Evolutionary conservation across 495 filamentous ascomycete genomes (phyloP), one percentile per base, ranked within the genome.

Genomic region (Podospora tetraspora): DNA sequence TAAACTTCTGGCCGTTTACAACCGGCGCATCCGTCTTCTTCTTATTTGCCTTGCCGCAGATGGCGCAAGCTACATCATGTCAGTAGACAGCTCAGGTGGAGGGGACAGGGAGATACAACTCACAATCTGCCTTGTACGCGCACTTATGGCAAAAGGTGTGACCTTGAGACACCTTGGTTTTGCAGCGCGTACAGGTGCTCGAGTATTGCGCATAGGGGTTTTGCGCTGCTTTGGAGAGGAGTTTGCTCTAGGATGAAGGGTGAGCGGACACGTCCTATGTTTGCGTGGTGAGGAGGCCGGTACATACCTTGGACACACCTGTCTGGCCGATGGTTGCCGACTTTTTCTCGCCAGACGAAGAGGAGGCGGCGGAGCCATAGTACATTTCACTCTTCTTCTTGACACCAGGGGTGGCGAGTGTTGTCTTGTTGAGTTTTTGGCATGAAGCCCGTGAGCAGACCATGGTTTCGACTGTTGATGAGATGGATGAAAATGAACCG

Each of bases 381-480:
- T 91, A 91, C 82, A 91, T 86, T 52, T 91, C 89, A 74, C 78
- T 86, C 78, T 89, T 90, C 76, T 85, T 87, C 76, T 91, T 90
- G 71, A 91, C 89, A 34, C 83, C 84, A 0, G 89, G 89, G 1
- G 89, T 91, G 67, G 87, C 87, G 59, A 91, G 85, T 29, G 87
- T 81, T 23, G 89, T 91, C 59, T 88, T 87, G 62, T 84, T 77
- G 34, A 85, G 83, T 70, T 87, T 88, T 70, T 87, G 81, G 71
- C 89, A 91, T 82, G 89, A 89, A 64, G 82, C 75, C 43, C 43
- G 43, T 52, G 43, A 52, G 80, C 89, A 91, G 63, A 91, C 89
- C 89, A 91, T 91, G 61, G 68, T 80, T 30, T 62, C 59, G 52
- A 25, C 63, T 16, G 21, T 16, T 52, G 34, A 59, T 68, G 52